phyloP scores from a whole-genome alignment of 1,284 basidiomycete genomes.

The Apiotrichum sp. region DNA sequence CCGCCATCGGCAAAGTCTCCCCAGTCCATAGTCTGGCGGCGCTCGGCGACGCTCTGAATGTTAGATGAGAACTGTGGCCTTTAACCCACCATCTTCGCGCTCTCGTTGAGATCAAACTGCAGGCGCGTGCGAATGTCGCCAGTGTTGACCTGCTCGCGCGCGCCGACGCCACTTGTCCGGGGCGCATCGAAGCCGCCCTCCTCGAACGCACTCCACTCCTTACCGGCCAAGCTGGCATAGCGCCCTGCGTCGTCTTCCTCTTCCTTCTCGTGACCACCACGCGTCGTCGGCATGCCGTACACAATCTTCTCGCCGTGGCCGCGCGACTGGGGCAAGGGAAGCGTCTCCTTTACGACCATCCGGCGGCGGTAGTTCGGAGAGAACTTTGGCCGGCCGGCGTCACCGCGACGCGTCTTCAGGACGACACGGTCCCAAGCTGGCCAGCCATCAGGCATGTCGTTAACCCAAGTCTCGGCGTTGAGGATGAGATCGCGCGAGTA shows the following conservation, averaged over 20 bases:
- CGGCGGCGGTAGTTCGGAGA: conserved; percentile 28
- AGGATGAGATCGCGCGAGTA: conserved; percentile 74
- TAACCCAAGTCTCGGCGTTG: conserved; percentile 64
- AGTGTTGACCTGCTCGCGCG: conserved; percentile 46
- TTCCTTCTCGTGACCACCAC: conserved; percentile 5
- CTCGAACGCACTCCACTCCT: conserved; percentile 85
- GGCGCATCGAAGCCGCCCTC: conserved; percentile 62
- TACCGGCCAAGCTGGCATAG: conserved; percentile 71
- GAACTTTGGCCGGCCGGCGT: conserved; percentile 34
- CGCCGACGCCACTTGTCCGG: conserved; percentile 15
- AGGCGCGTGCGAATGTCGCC: conserved; percentile 54
- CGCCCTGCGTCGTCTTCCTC: conserved; percentile 54
- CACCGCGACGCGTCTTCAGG: conserved; percentile 21
- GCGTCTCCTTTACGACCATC: conserved; percentile 33
- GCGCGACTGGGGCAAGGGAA: conserved; percentile 22
- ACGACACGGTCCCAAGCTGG: conserved; percentile 36
- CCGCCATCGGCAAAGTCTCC: conserved; percentile 71
- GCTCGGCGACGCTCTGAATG: conserved; percentile 58
- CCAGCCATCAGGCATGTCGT: conserved; percentile 34
- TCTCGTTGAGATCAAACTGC: conserved; percentile 78
- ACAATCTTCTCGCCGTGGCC: background rate
- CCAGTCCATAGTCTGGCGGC: conserved; percentile 76
- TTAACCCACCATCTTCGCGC: conserved; percentile 64
- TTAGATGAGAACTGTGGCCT: background rate
- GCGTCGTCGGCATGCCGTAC: conserved; percentile 2